These are phyloP conservation scores for Tolypocladium amazonense DNA, from an alignment of 2,329 filamentous ascomycete genomes.

Conservation along the genomic window DNA sequence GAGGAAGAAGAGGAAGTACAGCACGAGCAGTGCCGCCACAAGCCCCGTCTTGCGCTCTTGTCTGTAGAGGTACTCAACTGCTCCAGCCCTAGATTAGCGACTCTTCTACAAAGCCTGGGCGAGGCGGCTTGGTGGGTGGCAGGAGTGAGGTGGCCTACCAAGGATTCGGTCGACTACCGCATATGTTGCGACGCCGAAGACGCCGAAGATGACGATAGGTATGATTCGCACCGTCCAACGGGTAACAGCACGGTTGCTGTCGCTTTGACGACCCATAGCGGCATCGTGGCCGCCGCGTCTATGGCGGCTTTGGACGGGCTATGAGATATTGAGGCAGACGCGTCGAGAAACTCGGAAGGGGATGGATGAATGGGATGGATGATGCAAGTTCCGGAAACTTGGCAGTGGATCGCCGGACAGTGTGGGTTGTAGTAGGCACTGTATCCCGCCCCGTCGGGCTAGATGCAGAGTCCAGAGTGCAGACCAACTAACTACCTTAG, in stretches of 20 bases:
- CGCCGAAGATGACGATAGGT: conserved; percentile 55
- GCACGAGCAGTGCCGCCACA: conserved; percentile 58
- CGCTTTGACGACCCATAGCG: conserved; percentile 18
- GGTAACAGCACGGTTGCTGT: conserved; percentile 16
- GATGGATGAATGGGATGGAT: neutral
- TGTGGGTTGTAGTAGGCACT: neutral
- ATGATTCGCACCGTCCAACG: conserved; percentile 44
- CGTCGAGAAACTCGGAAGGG: neutral
- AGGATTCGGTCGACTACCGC: conserved; percentile 57
- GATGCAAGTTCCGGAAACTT: neutral
- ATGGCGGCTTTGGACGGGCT: neutral
- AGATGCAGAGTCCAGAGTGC: neutral
- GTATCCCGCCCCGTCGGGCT: neutral
- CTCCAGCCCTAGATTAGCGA: neutral
- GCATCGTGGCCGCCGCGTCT: conserved; percentile 12
- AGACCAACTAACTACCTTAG: too few relatives aligned
- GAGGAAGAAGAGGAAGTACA: conserved; percentile 64
- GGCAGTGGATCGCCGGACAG: neutral
- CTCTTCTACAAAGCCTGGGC: too few relatives aligned
- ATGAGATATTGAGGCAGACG: neutral
- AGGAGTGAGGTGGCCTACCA: conserved; percentile 35
- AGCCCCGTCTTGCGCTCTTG: conserved; percentile 36
- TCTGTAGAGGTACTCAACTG: conserved; percentile 59
- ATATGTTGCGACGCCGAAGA: conserved; percentile 62
- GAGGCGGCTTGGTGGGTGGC: neutral